phyloP scores from a whole-genome alignment of 2,329 filamentous ascomycete species.

The Emericellopsis atlantica region DNA sequence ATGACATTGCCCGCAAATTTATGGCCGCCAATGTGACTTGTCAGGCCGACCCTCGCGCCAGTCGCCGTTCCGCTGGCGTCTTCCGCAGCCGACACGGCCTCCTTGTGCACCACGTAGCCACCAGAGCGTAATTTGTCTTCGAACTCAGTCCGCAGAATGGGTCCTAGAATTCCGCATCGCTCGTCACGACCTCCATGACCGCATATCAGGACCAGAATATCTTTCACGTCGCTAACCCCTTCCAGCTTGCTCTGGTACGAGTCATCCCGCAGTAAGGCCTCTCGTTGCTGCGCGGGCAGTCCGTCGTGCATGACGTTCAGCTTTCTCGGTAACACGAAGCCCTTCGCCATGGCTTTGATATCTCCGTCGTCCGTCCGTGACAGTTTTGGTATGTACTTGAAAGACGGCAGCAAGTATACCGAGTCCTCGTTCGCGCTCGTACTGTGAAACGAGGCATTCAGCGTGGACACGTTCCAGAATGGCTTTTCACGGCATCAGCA shows the following conservation, averaged over 20 bases:
- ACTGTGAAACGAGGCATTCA: conserved; percentile 63
- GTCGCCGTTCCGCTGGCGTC: conserved; percentile 5
- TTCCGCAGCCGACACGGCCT: conserved; percentile 25
- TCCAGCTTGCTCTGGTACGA: conserved; percentile 38
- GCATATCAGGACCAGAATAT: conserved; percentile 74
- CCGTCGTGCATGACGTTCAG: conserved; percentile 50
- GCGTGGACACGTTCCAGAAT: conserved; percentile 67
- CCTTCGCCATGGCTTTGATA: conserved; percentile 46
- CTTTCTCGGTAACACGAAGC: conserved; percentile 49
- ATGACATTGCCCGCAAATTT: conserved; percentile 82
- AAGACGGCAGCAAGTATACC: conserved; percentile 69
- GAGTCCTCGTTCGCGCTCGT: conserved; percentile 41
- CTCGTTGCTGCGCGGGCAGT: conserved; percentile 44
- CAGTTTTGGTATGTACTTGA: conserved; percentile 66
- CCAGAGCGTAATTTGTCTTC: conserved; percentile 35
- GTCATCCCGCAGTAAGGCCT: conserved; percentile 35
- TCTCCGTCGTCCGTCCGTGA: conserved; percentile 47
- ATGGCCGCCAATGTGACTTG: conserved; percentile 75
- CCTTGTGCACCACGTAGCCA: conserved; percentile 35
- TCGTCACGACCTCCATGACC: conserved; percentile 73
- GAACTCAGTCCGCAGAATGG: conserved; percentile 61
- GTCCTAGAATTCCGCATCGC: conserved; percentile 72
- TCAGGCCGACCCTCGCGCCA: conserved; percentile 51
- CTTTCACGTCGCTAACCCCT: conserved; percentile 47
- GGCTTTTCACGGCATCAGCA: conserved; percentile 39